These are phyloP conservation scores for Chaetomium sp. DNA, from an alignment of 2,329 filamentous ascomycete genomes.

Conservation along the genomic window DNA sequence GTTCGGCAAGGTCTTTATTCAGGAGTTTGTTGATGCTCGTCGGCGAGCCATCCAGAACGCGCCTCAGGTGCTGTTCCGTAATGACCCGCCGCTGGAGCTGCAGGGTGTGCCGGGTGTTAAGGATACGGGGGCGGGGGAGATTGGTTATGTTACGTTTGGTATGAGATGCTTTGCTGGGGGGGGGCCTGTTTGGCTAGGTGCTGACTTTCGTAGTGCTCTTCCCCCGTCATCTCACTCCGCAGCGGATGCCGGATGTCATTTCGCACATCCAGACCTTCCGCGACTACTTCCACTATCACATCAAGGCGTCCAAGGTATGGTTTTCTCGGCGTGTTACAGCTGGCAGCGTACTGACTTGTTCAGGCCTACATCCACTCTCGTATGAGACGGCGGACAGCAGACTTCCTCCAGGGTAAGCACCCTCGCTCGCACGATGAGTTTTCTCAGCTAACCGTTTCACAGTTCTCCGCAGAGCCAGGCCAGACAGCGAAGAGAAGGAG, in stretches of 20 bases:
- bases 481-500: constrained; percentile 95
- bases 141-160: constrained; percentile 99
- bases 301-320: constrained; percentile 87
- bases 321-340: not conserved
- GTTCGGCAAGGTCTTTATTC: constrained; percentile 96
- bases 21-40: constrained; percentile 96
- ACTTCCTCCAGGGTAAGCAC: constrained; percentile 85
- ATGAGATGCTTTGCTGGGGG: constrained; percentile 26
- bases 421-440: not conserved
- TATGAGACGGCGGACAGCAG: constrained; percentile 94
- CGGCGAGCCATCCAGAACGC: constrained; percentile 96
- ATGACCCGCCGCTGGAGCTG: constrained; percentile 87
- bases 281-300: constrained; percentile 99
- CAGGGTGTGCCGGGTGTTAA: constrained; percentile 79
- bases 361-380: constrained; percentile 94
- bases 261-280: constrained; percentile 99
- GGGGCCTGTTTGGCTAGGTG: not conserved
- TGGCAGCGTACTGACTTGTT: not conserved
- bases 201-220: constrained; percentile 65
- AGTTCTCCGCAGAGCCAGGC: constrained; percentile 94
- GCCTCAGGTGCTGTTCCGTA: constrained; percentile 92
- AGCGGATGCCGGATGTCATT: constrained; percentile 90
- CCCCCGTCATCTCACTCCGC: constrained; percentile 83
- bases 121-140: constrained; percentile 69
- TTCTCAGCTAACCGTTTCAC: constrained; percentile 8